Conservation (phyloP, 2,329 filamentous ascomycete species). For the Aspergillus sp. region DNA sequence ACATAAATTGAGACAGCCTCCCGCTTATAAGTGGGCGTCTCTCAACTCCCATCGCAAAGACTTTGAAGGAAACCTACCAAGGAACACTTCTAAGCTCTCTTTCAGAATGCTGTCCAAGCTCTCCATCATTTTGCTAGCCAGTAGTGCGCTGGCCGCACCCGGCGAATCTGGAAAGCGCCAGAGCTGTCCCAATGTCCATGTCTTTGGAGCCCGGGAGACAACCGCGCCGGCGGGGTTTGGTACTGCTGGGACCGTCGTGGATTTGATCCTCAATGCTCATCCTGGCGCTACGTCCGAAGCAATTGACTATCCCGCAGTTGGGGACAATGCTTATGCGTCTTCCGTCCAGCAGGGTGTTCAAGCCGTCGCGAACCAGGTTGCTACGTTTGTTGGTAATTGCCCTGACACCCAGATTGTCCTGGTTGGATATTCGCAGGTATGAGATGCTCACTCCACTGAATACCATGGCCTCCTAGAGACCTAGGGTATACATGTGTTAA, state of each 20-base stretch:
- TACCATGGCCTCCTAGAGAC: no score
- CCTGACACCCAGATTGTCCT: conserved; percentile 58
- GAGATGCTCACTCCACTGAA: not conserved
- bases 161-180: conserved; percentile 16
- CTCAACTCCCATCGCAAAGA: not conserved
- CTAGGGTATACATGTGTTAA: no score
- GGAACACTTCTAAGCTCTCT: no score
- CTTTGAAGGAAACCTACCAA: not conserved
- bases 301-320: conserved; percentile 61
- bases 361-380: conserved; percentile 60
- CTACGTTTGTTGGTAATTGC: conserved; percentile 55
- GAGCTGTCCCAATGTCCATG: conserved; percentile 46
- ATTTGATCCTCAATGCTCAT: conserved; percentile 49
- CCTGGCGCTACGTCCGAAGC: conserved; percentile 54
- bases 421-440: conserved; percentile 62
- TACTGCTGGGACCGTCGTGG: conserved; percentile 48
- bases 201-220: conserved; percentile 54
- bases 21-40: not conserved
- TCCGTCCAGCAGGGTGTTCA: conserved; percentile 57
- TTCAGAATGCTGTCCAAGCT: not conserved
- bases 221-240: conserved; percentile 52
- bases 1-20: not conserved
- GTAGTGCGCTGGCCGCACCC: conserved; percentile 4
- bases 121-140: not conserved
- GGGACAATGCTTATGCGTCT: conserved; percentile 60